Base-by-base conservation (phyloP, 208 protist genomes). In the Trypanosoma mega region DNA sequence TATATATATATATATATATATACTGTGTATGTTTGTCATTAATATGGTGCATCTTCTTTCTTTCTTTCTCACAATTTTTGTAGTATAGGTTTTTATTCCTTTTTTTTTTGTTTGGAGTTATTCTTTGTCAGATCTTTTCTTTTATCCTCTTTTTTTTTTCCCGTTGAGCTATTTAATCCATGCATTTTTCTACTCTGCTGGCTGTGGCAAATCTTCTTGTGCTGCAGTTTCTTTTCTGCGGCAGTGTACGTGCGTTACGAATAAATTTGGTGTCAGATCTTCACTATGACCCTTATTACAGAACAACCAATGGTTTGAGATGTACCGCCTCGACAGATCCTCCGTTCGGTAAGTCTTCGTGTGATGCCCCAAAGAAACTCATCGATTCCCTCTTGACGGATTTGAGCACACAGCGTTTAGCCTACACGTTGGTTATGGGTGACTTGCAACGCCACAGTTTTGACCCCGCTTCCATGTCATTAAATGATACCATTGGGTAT, bases 241-340 rank as follows among this genome's bases (percentile, higher is more conserved):
- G 24, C 1, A 26, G 34, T 8, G 39, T 39, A 1, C 21, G 49
- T 36, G 69, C 68, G 0, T 14, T 61, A 24, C 48, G 68, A 8
- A 46, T 88, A 9, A 80, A 54, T 36, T 54, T 92, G 8, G 57
- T 93, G 18, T 88, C 85, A 1, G 89, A 95, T 51, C 80, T 89
- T 43, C 89, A 95, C 64, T 86, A 78, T 52, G 89, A 95, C 61
- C 85, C 85, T 2, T 47, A 50, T 0, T 95, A 92, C 58, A 81
- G 83, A 34, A 68, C 46, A 2, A 2, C 20, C 4, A 78, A 65
- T 2, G 85, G 55, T 16, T 82, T 68, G 30, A 53, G 64, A 24
- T 20, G 18, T 26, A 90, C 83, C 63, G 71, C 37, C 0, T 5
- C 8, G 7, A 26, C 52, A 4, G 63, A 50, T 30, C 44, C 66